phyloP scores from a whole-genome alignment of 257 asterid genomes.

The Solanum ossicruentum region DNA sequence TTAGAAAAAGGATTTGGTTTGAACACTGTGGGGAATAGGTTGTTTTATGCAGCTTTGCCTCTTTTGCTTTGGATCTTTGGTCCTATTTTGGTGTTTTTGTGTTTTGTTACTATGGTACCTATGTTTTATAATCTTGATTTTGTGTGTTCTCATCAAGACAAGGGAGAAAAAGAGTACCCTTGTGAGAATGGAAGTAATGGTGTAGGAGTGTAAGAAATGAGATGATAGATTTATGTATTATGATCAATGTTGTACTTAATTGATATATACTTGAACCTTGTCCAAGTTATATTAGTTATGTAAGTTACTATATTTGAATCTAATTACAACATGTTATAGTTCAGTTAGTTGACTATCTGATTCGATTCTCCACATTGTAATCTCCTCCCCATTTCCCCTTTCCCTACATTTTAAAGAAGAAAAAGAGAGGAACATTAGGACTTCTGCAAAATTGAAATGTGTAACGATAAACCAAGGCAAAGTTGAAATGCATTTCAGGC shows the following conservation, averaged over 20 bases:
- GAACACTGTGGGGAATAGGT: constrained; percentile 64
- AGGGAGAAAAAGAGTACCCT: constrained; percentile 6
- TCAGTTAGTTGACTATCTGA: no score
- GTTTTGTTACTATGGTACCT: constrained; percentile 54
- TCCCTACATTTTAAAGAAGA: no score
- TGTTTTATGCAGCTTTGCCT: constrained; percentile 77
- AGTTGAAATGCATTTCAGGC: not conserved
- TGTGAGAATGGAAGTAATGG: not conserved
- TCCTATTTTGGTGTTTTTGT: constrained; percentile 64
- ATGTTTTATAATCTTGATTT: constrained; percentile 72
- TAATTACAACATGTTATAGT: not conserved
- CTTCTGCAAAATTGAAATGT: not conserved
- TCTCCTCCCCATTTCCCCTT: no score
- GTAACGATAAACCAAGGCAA: not conserved
- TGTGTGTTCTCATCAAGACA: constrained; percentile 18
- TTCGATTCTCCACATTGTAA: no score
- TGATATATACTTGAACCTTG: not conserved
- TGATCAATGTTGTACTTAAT: not conserved
- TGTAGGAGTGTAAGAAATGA: not conserved
- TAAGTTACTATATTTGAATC: not conserved
- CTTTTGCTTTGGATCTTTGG: constrained; percentile 84
- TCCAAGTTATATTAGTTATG: not conserved
- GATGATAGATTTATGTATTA: not conserved
- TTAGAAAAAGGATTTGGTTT: constrained; percentile 54
- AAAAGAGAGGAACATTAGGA: not conserved